Base-by-base conservation (phyloP, 75 land plant genomes). In the Picea glauca region DNA sequence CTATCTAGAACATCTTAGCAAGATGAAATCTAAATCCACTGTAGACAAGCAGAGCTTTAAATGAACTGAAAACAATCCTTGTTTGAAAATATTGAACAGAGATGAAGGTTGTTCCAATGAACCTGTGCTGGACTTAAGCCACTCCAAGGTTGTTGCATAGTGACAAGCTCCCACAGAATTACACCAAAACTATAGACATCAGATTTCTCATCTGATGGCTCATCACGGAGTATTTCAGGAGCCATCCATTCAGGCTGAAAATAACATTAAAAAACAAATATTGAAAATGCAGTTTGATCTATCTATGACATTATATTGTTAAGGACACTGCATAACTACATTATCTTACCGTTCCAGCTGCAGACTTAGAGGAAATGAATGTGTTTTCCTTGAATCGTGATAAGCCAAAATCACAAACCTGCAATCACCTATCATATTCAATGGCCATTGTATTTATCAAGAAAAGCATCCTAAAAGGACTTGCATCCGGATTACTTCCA, bases 321-420 rank as follows among this genome's bases (percentile, higher is more conserved):
- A n/a, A 17, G 66, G 8, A 63, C 66, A 17, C 66, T 21, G 66
- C 66, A n/a, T 21, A 63, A 21, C 60, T 60, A 43, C 35, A 75
- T 65, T 13, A 72, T 84, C 88, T 86, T 93, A 95, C 98, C 61
- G 98, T 95, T 57, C 98, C 98, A 72, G 93, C 95, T 4, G 92
- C 87, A 40, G 98, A 84, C 75, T 87, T 90, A 8, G 98, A 95
- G 14, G 98, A 90, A 18, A 95, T 82, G 82, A 85, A 95, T 60
- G 98, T 93, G 57, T 87, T 88, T 62, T 84, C 91, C 80, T 93
- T 95, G 35, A 91, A 87, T 21, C 98, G 87, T 14, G 98, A 95
- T 40, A 95, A 96, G 13, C 98, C 98, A 84, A 95, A 95, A 85
- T 95, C 98, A 84, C 96, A 93, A 43, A 95, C 98, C 98, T 95